Evolutionary conservation across 495 filamentous ascomycete species (phyloP).

Genomic region (Penicillium alfredii): DNA sequence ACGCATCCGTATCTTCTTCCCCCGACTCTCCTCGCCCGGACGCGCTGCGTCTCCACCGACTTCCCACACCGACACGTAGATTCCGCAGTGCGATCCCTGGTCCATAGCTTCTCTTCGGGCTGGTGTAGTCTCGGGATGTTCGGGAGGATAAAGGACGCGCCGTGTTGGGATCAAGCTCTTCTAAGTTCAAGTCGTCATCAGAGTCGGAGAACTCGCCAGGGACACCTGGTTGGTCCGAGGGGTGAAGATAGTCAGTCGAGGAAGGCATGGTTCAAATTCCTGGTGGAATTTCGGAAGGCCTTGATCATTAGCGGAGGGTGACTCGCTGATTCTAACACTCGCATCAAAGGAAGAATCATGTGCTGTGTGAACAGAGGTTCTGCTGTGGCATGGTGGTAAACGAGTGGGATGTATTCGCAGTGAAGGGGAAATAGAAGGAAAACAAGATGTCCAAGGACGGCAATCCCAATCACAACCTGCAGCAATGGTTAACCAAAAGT

Average conservation of each 20-base stretch:
- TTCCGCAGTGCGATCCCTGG: constrained; percentile 65
- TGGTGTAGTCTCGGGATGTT: constrained; percentile 36
- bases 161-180: constrained; percentile 63
- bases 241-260: constrained; percentile 36
- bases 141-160: constrained; percentile 33
- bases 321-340: constrained; percentile 3
- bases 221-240: constrained; percentile 26
- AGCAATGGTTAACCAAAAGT: neutral
- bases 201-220: constrained; percentile 31
- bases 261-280: constrained; percentile 28
- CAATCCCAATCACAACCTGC: neutral
- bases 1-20: constrained; percentile 50
- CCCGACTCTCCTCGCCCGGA: constrained; percentile 41
- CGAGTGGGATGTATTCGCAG: constrained; percentile 1
- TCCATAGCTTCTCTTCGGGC: constrained; percentile 38
- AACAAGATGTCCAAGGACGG: no score
- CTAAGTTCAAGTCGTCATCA: constrained; percentile 57
- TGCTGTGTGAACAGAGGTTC: constrained; percentile 7
- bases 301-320: constrained; percentile 7
- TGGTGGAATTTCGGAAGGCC: constrained; percentile 1
- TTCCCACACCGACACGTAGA: constrained; percentile 60
- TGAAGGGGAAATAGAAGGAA: no score
- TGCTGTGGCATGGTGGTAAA: constrained; percentile 15
- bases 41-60: constrained; percentile 49
- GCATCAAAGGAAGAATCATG: constrained; percentile 12